A percentile compares a stretch with the other conserved stretches of the same genome.
Conservation (phyloP, 371 early-diverging fungal genomes). For the Syncephalastrum sp. region DNA sequence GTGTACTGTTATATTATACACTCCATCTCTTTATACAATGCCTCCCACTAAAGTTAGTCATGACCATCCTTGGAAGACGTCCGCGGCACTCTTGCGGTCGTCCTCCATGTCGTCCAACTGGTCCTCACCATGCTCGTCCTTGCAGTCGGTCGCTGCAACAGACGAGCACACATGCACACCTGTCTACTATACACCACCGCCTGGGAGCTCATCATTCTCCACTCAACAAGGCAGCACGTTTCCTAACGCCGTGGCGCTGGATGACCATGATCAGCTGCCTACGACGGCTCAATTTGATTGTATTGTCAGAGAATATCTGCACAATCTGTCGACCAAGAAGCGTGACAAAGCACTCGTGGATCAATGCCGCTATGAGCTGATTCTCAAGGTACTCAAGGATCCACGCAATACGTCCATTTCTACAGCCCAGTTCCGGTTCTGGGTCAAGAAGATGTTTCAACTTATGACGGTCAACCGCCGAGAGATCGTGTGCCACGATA, state of each 20-base stretch:
- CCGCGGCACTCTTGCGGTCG: no score
- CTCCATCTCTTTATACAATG: no score
- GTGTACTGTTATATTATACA: no score
- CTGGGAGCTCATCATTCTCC: no score
- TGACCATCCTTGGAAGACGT: no score
- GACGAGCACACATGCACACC: no score
- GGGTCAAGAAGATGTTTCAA: slow-evolving; percentile 69
- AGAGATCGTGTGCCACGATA: slow-evolving; percentile 52
- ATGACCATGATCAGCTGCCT: slow-evolving; percentile 43
- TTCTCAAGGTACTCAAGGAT: slow-evolving; percentile 56
- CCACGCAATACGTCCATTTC: slow-evolving; percentile 64
- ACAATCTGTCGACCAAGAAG: slow-evolving; percentile 58
- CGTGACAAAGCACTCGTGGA: slow-evolving; percentile 62
- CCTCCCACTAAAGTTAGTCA: no score
- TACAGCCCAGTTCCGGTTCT: slow-evolving; percentile 65
- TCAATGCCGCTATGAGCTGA: slow-evolving; percentile 49
- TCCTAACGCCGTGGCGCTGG: neutral
- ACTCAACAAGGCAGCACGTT: no score
- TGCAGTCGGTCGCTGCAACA: no score
- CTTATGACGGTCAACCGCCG: slow-evolving; percentile 31
- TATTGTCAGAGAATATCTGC: slow-evolving; percentile 51
- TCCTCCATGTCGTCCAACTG: no score
- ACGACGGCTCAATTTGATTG: slow-evolving; percentile 32
- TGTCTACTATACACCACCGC: no score
- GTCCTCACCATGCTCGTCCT: no score